Base-by-base conservation (phyloP, 441 rosid species). In the Mallotus repandus region DNA sequence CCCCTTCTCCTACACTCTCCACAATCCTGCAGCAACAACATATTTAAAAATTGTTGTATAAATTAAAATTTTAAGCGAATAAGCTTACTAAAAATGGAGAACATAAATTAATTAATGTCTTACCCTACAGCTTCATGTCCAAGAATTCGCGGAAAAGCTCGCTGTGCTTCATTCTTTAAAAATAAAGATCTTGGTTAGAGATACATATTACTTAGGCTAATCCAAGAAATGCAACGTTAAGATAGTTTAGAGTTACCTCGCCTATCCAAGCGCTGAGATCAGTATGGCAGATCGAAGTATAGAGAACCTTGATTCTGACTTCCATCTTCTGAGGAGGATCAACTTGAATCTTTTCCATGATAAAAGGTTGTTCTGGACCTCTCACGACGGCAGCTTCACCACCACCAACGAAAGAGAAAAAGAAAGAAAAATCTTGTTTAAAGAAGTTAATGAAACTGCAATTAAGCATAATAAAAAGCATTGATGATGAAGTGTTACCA, bases 121-220 rank as follows among this genome's bases (percentile, higher is more conserved):
- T 74, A 83, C 86, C 89, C 89, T 0, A 82, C 84, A 46, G 86
- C 89, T 73, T 85, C 89, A 54, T 85, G 89, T 38, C 89, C 86
- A 14, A 85, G 57, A 45, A 85, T 81, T 50, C 86, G 73, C 1
- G 86, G 89, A 73, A 52, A 85, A 32, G 81, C 85, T 50, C 63
- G 77, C 48, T 83, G 84, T 29, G 85, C 76, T 64, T 83, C 85
- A 8, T 81, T 78, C 89, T 85, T 15, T 54, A 19, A 62, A 67
- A 5, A 18, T 15, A 19, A 43, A 43, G 46, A 43, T 9, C 9
- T 43, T 43, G 46, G 46, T 43, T 43, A 43, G 46, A 5, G 46
- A 43, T 43, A 43, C 46, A 43, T 9, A 6, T 6, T 6, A 43
- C 8, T 43, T 43, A 43, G 1, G 2, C 3, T 29, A 56, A 13